Conservation (phyloP, 306 rosid species). For the Dalbergia oliveri region DNA sequence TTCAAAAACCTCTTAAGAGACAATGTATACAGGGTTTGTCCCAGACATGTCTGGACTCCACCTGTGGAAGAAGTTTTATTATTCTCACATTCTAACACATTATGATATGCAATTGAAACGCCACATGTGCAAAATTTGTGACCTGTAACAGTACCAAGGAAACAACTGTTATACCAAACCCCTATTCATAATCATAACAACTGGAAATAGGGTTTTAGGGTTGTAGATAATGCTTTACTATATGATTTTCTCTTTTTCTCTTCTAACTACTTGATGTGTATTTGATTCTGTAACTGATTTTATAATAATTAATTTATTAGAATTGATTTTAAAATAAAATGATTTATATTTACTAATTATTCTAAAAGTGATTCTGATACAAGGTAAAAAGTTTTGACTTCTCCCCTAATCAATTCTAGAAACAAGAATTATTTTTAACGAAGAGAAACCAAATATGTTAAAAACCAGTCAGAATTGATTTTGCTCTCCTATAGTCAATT, state of each 20-base stretch:
- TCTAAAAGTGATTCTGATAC: no score
- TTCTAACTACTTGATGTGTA: not conserved
- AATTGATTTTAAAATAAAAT: no score
- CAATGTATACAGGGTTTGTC: slow-evolving; percentile 26
- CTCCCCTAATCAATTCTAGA: no score
- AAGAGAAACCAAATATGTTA: no score
- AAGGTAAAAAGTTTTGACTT: no score
- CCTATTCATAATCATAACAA: not conserved
- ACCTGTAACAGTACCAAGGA: not conserved
- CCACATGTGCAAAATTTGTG: slow-evolving; percentile 21
- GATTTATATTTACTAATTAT: no score
- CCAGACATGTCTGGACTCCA: slow-evolving; percentile 18
- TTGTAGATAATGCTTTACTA: not conserved
- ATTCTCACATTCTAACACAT: not conserved
- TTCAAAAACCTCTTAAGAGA: slow-evolving; percentile 11
- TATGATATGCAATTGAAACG: slow-evolving; percentile 8
- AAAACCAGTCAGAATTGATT: no score
- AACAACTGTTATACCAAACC: not conserved
- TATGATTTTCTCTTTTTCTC: not conserved
- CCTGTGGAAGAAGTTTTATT: not conserved
- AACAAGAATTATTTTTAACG: no score
- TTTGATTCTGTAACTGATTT: no score
- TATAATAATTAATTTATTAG: no score
- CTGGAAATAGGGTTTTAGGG: not conserved
- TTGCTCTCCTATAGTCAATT: no score